These are phyloP conservation scores for Penicillium pancosmium DNA, from an alignment of 495 filamentous ascomycete species.

Conservation along the genomic window DNA sequence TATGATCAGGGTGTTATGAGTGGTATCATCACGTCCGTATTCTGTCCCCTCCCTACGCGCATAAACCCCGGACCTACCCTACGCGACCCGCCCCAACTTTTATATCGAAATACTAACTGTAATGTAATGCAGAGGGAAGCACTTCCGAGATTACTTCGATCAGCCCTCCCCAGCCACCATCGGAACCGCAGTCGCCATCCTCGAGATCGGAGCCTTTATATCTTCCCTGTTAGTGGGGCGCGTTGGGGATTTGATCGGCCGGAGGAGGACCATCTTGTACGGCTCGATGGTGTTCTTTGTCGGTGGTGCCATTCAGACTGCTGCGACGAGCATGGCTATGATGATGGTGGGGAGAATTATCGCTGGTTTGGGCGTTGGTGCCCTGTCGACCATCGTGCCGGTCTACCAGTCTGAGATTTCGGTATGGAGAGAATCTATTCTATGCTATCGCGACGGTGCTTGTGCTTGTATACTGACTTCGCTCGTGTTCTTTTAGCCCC, in stretches of 20 bases:
- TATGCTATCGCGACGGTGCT: too few species aligned
- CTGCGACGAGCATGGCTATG: constrained; percentile 80
- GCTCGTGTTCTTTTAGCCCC: constrained; percentile 54
- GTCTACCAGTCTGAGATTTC: constrained; percentile 96
- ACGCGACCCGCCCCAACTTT: neutral
- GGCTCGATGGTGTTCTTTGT: constrained; percentile 91
- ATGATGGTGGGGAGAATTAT: constrained; percentile 91
- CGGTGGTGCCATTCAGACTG: constrained; percentile 83
- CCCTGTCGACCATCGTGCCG: constrained; percentile 93
- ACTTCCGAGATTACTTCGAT: constrained; percentile 90
- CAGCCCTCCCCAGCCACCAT: constrained; percentile 82
- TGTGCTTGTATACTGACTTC: neutral
- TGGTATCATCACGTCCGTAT: constrained; percentile 91
- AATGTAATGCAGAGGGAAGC: constrained; percentile 61
- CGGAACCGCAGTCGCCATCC: constrained; percentile 94
- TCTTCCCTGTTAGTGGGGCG: constrained; percentile 87
- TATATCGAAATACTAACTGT: neutral
- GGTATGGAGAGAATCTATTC: constrained; percentile 24
- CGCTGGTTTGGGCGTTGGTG: constrained; percentile 92
- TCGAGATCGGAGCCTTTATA: constrained; percentile 91
- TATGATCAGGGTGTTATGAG: constrained; percentile 99
- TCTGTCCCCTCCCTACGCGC: neutral
- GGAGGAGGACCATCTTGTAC: constrained; percentile 89
- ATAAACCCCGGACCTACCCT: neutral
- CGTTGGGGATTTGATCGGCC: constrained; percentile 89